Base-by-base conservation (phyloP, 345 rosid species). In the Syzygium aqueum region DNA sequence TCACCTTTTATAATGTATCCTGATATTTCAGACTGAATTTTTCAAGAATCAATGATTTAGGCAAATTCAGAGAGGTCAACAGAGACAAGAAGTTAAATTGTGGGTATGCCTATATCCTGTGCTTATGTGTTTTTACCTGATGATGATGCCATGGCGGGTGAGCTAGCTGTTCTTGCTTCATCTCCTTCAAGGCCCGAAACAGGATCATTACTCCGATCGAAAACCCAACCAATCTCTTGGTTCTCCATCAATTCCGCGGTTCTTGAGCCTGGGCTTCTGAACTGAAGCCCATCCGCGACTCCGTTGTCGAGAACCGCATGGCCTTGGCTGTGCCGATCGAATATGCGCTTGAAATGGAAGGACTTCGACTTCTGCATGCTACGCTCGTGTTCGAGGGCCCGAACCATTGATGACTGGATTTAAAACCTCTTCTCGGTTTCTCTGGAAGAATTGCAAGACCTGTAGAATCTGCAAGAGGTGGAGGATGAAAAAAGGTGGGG, bases 331-430 rank as follows among this genome's bases (percentile, higher is more conserved):
- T 91, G 93, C 65, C 91, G 88, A 6, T 93, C 97, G 78, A 88
- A 90, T 93, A 93, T 92, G 87, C 87, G 91, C 86, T 88, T 92
- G 73, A 91, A 63, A 46, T 87, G 57, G 89, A 92, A 92, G 59
- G 98, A 94, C 89, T 82, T 92, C 3, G 93, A 92, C 87, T 88
- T 91, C 88, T 90, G 91, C 87, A 89, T 87, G 93, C 92, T 94
- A 19, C 73, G 86, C 83, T 92, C 92, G n/a, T 92, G 94, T 53
- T 91, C 91, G 53, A 95, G 90, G 65, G 98, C 91, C 78, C 92
- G 91, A 87, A 95, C 96, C 98, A 96, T 96, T 8, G 40, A 88
- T 85, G 43, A 11, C 15, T 30, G 28, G 46, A 84, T n/a, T 49
- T 3, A 30, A n/a, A 43, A 6, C 46, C 46, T 43, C 46, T 5